phyloP scores from a whole-genome alignment of 192 early-diverging fungal species.

The Entophlyctis luteolus region DNA sequence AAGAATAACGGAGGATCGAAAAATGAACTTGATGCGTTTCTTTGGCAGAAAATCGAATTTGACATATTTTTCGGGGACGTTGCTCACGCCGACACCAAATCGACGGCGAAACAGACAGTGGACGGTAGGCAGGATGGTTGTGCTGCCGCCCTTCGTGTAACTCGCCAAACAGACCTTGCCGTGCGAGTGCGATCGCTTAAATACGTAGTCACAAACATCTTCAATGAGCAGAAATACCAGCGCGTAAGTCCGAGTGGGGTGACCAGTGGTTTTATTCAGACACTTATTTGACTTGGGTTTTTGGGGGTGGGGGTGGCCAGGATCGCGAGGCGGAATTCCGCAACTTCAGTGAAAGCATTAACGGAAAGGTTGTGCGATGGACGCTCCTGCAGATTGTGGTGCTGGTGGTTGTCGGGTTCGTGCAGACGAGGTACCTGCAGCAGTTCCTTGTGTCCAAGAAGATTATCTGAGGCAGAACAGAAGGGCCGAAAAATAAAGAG shows the following conservation, averaged over 20 bases:
- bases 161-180: constrained; percentile 55
- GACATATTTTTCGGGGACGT: constrained; percentile 69
- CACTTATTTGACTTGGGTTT: no score
- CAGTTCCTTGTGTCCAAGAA: constrained; percentile 90
- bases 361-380: constrained; percentile 80
- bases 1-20: constrained; percentile 9
- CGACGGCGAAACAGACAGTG: constrained; percentile 24
- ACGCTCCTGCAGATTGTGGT: constrained; percentile 80
- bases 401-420: constrained; percentile 52
- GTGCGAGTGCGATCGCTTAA: constrained; percentile 78
- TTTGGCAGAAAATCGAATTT: constrained; percentile 44
- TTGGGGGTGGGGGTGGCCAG: constrained; percentile 33
- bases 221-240: constrained; percentile 85
- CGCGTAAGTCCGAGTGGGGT: constrained; percentile 65
- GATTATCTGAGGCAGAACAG: constrained; percentile 43
- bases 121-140: background rate
- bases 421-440: constrained; percentile 85
- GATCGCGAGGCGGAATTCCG: constrained; percentile 90
- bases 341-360: constrained; percentile 77
- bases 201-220: constrained; percentile 72
- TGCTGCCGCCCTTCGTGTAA: background rate
- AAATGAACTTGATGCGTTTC: constrained; percentile 5
- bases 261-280: no score
- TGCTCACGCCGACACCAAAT: constrained; percentile 43
- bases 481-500: background rate